Base-by-base conservation (phyloP, 2,329 filamentous ascomycete genomes). In the Geosmithia flava region DNA sequence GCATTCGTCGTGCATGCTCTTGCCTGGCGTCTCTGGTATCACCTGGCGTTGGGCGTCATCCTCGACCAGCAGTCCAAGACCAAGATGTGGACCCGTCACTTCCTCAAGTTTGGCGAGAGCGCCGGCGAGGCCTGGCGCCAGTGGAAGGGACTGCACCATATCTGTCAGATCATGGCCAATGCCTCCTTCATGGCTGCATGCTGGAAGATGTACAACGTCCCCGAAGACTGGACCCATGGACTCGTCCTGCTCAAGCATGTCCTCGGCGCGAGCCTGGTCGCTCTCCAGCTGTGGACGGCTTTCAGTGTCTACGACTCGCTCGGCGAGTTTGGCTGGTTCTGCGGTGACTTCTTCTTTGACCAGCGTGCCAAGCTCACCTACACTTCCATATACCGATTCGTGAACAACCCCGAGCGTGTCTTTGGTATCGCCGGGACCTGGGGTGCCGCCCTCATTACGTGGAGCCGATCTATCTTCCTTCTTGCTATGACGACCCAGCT, bases 271-370 rank as follows among this genome's bases (percentile, higher is more conserved):
- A 80, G 85, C 47, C 71, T 97, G 53, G 81, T 97, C 50, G 81
- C 85, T 11, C 75, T 98, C 46, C 93, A 98, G 59, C 67, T 94
- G 17, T 98, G 93, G 93, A 95, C 90, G 1, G 84, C 88, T 2
- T 73, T 86, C 54, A 96, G 89, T 63, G 90, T 97, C 55, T 95
- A 97, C 63, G 89, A 96, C 46, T 94, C 88, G 2, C 79, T 98
- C 0, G 93, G 93, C 49, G 93, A 98, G 60, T 98, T 97, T 59
- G 93, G 93, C 57, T 98, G 91, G 91, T 97, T 97, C 72, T 97
- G 90, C 60, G 93, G 93, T 17, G 93, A 98, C 62, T 98, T 97
- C 71, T 97, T 98, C 74, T 96, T 93, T 61, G 88, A 96, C 52
- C 84, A 87, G 44, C 80, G 83, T 11, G 83, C 84, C 13, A 95